Percentiles rank a stretch among this genome's conserved stretches.
Evolutionary conservation across 2,329 filamentous ascomycete species (phyloP).

Genomic region (Thermochaetoides dissita): DNA sequence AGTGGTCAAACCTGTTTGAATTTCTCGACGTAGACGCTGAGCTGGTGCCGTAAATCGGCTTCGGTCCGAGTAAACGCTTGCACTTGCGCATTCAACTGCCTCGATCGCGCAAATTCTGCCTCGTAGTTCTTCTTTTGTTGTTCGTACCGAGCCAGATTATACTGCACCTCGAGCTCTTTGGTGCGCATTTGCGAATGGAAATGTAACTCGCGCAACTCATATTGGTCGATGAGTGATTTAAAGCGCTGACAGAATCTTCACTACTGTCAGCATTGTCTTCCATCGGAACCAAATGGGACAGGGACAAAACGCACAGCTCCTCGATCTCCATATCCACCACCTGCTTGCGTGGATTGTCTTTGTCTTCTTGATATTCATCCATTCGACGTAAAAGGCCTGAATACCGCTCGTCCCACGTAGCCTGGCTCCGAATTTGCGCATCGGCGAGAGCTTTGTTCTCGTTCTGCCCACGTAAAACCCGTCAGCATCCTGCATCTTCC

Average conservation of each 20-base stretch:
- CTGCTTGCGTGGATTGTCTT: slow-evolving; percentile 67
- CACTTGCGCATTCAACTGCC: slow-evolving; percentile 79
- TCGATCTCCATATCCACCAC: slow-evolving; percentile 78
- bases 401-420: slow-evolving; percentile 73
- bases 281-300: slow-evolving; percentile 1
- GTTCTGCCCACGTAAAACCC: slow-evolving; percentile 36
- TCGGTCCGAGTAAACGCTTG: slow-evolving; percentile 94
- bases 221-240: slow-evolving; percentile 92
- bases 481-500: not conserved
- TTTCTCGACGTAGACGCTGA: slow-evolving; percentile 98
- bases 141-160: slow-evolving; percentile 76
- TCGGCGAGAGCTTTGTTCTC: slow-evolving; percentile 89
- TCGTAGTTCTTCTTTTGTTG: slow-evolving; percentile 82
- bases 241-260: slow-evolving; percentile 69
- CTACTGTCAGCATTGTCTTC: slow-evolving; percentile 24
- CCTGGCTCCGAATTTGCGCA: slow-evolving; percentile 66
- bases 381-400: slow-evolving; percentile 69
- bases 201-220: slow-evolving; percentile 86
- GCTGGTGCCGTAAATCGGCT: slow-evolving; percentile 79
- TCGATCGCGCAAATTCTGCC: slow-evolving; percentile 61
- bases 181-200: slow-evolving; percentile 84
- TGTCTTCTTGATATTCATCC: slow-evolving; percentile 76
- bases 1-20: slow-evolving; percentile 79
- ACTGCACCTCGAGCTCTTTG: slow-evolving; percentile 91
- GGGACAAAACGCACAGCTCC: slow-evolving; percentile 51